These are phyloP conservation scores for Plasmodium sp. DNA, from an alignment of 169 alveolate genomes.

Conservation along the genomic window DNA sequence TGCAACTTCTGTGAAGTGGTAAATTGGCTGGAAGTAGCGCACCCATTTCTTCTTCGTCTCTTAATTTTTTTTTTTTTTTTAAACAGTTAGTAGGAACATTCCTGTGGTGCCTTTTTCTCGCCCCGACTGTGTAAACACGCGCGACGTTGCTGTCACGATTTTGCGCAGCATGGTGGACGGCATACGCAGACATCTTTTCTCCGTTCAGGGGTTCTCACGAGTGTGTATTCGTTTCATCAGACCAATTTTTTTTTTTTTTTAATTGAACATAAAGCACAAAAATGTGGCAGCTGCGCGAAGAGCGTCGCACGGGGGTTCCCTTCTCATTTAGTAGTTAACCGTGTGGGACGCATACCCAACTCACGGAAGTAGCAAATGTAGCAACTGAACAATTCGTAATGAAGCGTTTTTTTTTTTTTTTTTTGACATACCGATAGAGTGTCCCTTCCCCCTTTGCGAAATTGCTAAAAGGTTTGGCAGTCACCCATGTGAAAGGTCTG, in stretches of 20 bases:
- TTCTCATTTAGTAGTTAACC: neutral
- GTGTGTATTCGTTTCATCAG: neutral
- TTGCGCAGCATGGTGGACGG: neutral
- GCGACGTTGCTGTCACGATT: neutral
- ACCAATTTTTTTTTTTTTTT: neutral
- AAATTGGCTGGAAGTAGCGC: neutral
- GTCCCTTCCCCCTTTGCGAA: neutral
- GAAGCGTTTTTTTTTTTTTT: neutral
- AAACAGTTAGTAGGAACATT: neutral
- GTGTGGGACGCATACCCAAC: neutral
- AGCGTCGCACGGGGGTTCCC: neutral
- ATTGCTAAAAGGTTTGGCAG: neutral
- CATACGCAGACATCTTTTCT: neutral
- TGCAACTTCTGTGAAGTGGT: neutral
- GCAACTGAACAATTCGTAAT: neutral
- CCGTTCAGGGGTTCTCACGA: neutral
- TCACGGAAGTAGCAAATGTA: neutral
- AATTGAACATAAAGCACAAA: neutral
- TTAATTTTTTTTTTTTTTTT: neutral
- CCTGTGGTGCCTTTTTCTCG: neutral
- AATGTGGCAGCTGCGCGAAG: neutral
- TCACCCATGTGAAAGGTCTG: neutral
- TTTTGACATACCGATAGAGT: neutral
- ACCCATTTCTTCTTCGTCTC: neutral
- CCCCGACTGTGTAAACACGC: neutral